Conservation (phyloP, 2,329 filamentous ascomycete genomes). For the Daldinia sp. region DNA sequence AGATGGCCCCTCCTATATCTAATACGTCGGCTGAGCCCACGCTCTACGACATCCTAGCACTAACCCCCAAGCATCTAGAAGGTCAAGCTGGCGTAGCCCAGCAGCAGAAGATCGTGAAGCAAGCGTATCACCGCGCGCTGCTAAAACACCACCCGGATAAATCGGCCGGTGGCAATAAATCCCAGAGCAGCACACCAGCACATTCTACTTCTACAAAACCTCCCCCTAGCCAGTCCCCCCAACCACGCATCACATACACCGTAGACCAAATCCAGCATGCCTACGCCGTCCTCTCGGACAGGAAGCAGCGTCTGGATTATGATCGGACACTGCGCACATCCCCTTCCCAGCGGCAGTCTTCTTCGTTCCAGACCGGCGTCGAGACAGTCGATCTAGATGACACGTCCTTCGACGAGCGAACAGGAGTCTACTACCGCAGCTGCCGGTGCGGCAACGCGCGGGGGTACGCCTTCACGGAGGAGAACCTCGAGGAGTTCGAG, state of each 20-base stretch:
- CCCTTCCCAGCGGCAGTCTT: slow-evolving; percentile 10
- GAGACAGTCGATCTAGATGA: slow-evolving; percentile 73
- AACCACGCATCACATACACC: slow-evolving; percentile 52
- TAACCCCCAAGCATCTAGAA: slow-evolving; percentile 59
- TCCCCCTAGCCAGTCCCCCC: background rate
- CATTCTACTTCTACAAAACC: slow-evolving; percentile 16
- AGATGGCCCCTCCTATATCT: slow-evolving; percentile 43
- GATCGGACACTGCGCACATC: slow-evolving; percentile 56
- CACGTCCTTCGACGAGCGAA: slow-evolving; percentile 59
- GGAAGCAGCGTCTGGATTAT: slow-evolving; percentile 60
- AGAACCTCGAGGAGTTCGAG: slow-evolving; percentile 65
- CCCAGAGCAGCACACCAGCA: slow-evolving; percentile 2
- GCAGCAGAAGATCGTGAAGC: slow-evolving; percentile 60
- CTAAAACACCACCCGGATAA: slow-evolving; percentile 74
- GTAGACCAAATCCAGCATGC: slow-evolving; percentile 71
- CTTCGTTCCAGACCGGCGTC: slow-evolving; percentile 58
- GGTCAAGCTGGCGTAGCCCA: slow-evolving; percentile 53
- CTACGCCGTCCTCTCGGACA: slow-evolving; percentile 63
- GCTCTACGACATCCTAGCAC: slow-evolving; percentile 68
- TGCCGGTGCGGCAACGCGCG: slow-evolving; percentile 71
- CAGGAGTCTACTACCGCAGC: slow-evolving; percentile 61
- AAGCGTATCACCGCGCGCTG: slow-evolving; percentile 70
- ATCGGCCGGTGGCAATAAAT: slow-evolving; percentile 28
- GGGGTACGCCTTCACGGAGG: slow-evolving; percentile 67
- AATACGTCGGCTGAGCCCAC: slow-evolving; percentile 51